Evolutionary conservation across 495 filamentous ascomycete genomes (phyloP), one percentile per base, ranked within the genome.

Genomic region (Schizothecium vesticola): DNA sequence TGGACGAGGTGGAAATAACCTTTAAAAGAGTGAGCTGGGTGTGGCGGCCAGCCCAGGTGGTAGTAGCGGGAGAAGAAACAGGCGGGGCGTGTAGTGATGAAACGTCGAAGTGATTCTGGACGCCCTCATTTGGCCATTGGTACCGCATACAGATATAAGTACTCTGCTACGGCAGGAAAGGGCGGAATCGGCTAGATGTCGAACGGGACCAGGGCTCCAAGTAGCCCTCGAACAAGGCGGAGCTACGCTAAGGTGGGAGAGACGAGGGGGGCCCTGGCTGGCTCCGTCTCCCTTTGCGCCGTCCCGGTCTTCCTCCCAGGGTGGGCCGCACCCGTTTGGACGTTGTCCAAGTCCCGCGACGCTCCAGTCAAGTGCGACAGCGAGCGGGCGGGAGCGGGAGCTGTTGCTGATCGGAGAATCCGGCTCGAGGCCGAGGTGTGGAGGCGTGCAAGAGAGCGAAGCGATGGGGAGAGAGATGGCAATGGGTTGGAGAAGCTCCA

Each of bases 41-140:
- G 77, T 80, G 81, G 70, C 81, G 81, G 80, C 81, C 81, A 84
- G 80, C 81, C 82, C 75, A 80, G 63, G 80, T 81, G 72, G 71
- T 74, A 71, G 75, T 72, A 75, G 74, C 66, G 72, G 63, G 71
- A 73, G 68, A 66, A 73, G 76, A 78, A 79, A 74, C 73, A 76
- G 76, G 77, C 79, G 80, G 81, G 81, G 79, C 78, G 76, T 73
- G 75, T 74, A 70, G 71, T 81, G 80, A 80, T 82, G 81, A 82
- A 81, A 83, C 80, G 78, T 80, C 75, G 77, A 80, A 76, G 78
- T 79, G 76, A 74, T 71, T 72, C 77, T 76, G 78, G 76, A 75
- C 79, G 79, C 78, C 80, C 79, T 81, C 79, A 84, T 84, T 77
- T 76, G 78, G 71, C 72, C 73, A 80, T 77, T 74, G 75, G 72